phyloP scores from a whole-genome alignment of 164 flowering plant genomes.

The Kalanchoe fedtschenkoi region DNA sequence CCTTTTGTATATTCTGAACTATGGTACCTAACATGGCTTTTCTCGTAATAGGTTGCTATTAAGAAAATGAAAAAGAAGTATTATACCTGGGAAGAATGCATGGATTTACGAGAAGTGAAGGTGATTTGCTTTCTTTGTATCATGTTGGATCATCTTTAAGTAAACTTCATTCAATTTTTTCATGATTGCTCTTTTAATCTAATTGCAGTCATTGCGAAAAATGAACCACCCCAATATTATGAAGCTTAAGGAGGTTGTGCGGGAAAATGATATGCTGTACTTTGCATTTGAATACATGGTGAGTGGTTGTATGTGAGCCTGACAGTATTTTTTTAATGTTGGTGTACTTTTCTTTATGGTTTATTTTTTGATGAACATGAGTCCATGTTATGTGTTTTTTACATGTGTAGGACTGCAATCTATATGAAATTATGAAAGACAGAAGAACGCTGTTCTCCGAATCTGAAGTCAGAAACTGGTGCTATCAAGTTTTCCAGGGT shows the following conservation, averaged over 20 bases:
- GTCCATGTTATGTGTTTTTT: not conserved
- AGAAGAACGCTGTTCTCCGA: constrained; percentile 69
- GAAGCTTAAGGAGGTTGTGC: constrained; percentile 92
- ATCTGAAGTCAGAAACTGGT: constrained; percentile 84
- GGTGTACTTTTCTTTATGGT: not conserved
- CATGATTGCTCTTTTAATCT: constrained; percentile 3
- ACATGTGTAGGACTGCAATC: constrained; percentile 65
- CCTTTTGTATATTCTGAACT: not conserved
- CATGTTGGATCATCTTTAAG: not conserved
- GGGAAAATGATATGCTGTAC: constrained; percentile 74
- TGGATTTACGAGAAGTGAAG: constrained; percentile 94
- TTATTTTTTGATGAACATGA: not conserved
- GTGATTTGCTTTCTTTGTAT: constrained; percentile 21
- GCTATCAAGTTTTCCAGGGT: constrained; percentile 96
- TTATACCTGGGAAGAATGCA: constrained; percentile 95
- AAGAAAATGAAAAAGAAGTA: constrained; percentile 95
- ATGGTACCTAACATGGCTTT: not conserved
- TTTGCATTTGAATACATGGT: constrained; percentile 97
- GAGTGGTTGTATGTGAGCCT: constrained; percentile 3
- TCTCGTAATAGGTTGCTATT: constrained; percentile 66
- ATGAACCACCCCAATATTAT: constrained; percentile 91
- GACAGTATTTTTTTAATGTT: not conserved
- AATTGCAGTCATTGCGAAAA: constrained; percentile 71
- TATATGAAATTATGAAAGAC: constrained; percentile 88
- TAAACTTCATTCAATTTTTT: not conserved